Evolutionary conservation across 192 early-diverging fungal species (phyloP).

Genomic region (Pilaira anomala): DNA sequence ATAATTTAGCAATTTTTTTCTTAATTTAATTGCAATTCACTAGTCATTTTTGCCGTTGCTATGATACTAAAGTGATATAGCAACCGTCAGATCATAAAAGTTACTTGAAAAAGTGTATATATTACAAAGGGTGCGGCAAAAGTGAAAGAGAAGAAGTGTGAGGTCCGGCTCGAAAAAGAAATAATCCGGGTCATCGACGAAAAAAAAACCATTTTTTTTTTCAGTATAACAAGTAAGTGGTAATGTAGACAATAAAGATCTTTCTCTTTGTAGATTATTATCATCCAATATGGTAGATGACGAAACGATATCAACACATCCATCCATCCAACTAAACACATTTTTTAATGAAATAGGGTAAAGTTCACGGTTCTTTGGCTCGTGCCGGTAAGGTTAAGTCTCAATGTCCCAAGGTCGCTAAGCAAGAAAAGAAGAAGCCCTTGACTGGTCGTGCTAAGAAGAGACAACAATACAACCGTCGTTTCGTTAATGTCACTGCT

Average conservation of each 20-base stretch:
- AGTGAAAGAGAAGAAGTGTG: too few species aligned
- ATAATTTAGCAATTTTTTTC: too few species aligned
- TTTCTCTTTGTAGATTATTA: conserved; percentile 16
- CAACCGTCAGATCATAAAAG: too few species aligned
- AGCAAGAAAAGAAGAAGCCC: conserved; percentile 97
- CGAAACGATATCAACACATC: conserved; percentile 19
- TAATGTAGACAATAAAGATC: neutral
- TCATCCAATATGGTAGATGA: conserved; percentile 17
- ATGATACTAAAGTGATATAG: too few species aligned
- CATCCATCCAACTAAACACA: conserved; percentile 40
- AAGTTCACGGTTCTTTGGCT: conserved; percentile 99
- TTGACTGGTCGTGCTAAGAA: conserved; percentile 92
- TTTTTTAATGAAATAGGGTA: conserved; percentile 69
- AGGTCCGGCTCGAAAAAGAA: too few species aligned
- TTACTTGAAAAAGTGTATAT: too few species aligned
- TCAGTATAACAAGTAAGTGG: too few species aligned
- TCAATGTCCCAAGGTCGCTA: conserved; percentile 97
- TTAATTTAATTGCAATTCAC: too few species aligned
- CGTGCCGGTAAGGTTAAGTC: conserved; percentile 99
- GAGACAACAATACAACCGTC: conserved; percentile 93
- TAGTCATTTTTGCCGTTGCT: too few species aligned
- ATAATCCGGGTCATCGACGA: too few species aligned
- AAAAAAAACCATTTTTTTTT: too few species aligned
- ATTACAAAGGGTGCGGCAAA: too few species aligned
- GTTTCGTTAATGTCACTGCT: conserved; percentile 93